Evolutionary conservation across 495 filamentous ascomycete genomes (phyloP).

Genomic region (Jackrogersella multiformis): DNA sequence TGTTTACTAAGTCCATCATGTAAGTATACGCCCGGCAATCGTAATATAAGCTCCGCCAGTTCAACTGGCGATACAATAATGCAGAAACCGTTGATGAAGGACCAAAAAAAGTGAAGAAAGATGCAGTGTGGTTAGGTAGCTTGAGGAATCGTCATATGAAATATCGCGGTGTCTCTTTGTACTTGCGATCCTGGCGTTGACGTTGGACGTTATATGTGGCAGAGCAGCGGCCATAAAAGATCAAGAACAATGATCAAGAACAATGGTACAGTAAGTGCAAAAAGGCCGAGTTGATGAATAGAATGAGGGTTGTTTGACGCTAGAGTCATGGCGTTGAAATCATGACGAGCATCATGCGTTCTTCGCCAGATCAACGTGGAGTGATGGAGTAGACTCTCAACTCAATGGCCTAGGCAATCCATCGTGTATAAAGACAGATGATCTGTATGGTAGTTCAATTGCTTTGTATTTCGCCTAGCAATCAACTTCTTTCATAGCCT

Average conservation of each 20-base stretch:
- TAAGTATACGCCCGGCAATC: conserved; percentile 37
- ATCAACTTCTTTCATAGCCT: background rate
- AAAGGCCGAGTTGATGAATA: background rate
- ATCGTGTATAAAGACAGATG: background rate
- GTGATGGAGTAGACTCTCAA: conserved; percentile 3
- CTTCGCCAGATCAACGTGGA: background rate
- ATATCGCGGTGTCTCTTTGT: conserved; percentile 20
- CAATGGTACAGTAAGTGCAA: conserved; percentile 8
- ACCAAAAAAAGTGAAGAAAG: background rate
- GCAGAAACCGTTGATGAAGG: background rate
- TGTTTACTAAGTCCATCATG: conserved; percentile 50
- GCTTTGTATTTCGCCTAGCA: background rate
- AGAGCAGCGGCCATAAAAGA: conserved; percentile 20
- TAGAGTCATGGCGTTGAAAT: conserved; percentile 9
- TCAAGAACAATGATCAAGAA: conserved; percentile 15
- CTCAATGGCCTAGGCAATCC: background rate
- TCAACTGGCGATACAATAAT: conserved; percentile 2
- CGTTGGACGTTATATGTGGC: conserved; percentile 15
- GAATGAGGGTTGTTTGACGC: conserved; percentile 25
- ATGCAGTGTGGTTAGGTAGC: background rate
- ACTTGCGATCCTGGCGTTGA: background rate
- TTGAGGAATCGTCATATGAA: background rate
- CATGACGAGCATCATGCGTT: conserved; percentile 8
- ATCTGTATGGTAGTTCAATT: background rate
- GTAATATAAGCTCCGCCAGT: background rate